These are phyloP conservation scores for Emergomyces africanus DNA, from an alignment of 2,329 filamentous ascomycete species.

Conservation along the genomic window DNA sequence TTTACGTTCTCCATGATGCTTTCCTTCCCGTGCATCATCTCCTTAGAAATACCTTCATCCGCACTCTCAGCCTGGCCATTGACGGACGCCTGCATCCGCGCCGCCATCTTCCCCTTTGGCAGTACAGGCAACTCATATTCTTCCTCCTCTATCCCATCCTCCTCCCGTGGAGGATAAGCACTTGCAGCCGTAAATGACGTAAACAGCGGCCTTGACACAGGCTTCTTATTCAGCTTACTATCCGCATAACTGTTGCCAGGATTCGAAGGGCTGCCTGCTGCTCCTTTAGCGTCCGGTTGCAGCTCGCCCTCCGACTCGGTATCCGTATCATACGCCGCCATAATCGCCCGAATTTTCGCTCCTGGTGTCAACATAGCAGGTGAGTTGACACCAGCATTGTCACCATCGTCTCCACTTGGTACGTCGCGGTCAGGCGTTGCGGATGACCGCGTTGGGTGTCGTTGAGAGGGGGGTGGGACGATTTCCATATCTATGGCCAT, in stretches of 20 bases:
- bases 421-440: neutral
- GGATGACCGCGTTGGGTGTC: neutral
- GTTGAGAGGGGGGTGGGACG: neutral
- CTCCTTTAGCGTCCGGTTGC: neutral
- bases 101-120: slow-evolving; percentile 52
- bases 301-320: slow-evolving; percentile 30
- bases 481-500: neutral
- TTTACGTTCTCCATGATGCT: neutral
- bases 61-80: slow-evolving; percentile 3
- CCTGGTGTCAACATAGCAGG: slow-evolving; percentile 31
- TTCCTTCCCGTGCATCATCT: neutral
- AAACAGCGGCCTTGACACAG: neutral
- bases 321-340: slow-evolving; percentile 36
- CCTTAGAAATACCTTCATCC: neutral
- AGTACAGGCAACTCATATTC: slow-evolving; percentile 32
- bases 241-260: neutral
- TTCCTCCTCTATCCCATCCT: slow-evolving; percentile 25
- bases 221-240: neutral
- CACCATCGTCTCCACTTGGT: neutral
- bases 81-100: slow-evolving; percentile 40
- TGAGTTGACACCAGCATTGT: slow-evolving; percentile 10
- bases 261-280: neutral
- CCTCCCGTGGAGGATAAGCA: neutral
- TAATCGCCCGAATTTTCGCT: slow-evolving; percentile 37
- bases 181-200: neutral